Evolutionary conservation across 441 rosid species (phyloP), one percentile per base, ranked within the genome.

Genomic region (Adansonia madagascariensis): DNA sequence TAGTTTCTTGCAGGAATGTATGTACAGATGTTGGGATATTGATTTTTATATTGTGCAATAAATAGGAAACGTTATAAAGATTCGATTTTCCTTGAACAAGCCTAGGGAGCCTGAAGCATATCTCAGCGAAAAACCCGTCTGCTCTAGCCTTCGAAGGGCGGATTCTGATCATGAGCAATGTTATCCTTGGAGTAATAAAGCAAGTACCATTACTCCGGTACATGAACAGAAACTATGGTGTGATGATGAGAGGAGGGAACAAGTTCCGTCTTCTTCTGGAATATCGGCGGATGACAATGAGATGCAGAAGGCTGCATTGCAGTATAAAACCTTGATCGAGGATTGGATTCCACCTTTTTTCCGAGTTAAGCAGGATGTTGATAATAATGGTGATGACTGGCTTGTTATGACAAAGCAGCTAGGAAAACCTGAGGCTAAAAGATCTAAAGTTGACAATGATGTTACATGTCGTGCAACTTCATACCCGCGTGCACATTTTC

Each of bases 41-140:
- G 57, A 67, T 77, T 39, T 35, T 44, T 39, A 12, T 52, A 50
- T 17, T 12, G 35, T 41, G 3, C 64, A 56, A 47, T 80, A 20
- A 27, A 64, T 73, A 80, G 97, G 91, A 0, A 92, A 87, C 43
- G 64, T 86, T 35, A 72, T 91, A 55, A 79, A 89, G 5, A 88
- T 94, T 75, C 77, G 86, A 2, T 73, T 92, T 27, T 78, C 89
- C 1, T 62, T 84, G 31, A 83, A 78, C 47, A 90, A 78, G 83
- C 85, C 62, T 0, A 71, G 66, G 4, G 73, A 65, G 68, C 52
- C 66, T 6, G 49, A 81, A 5, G 35, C 60, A 43, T 62, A 60
- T 0, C 39, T 75, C 2, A 22, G 1, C 1, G 46, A 57, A 7
- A 75, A 77, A 43, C 76, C 12, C 0, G 4, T 59, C 0, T 31